A percentile compares a stretch with the other conserved stretches of the same genome.
These are phyloP conservation scores for Ceratocystis papillata DNA, from an alignment of 2,329 filamentous ascomycete genomes.

Conservation along the genomic window DNA sequence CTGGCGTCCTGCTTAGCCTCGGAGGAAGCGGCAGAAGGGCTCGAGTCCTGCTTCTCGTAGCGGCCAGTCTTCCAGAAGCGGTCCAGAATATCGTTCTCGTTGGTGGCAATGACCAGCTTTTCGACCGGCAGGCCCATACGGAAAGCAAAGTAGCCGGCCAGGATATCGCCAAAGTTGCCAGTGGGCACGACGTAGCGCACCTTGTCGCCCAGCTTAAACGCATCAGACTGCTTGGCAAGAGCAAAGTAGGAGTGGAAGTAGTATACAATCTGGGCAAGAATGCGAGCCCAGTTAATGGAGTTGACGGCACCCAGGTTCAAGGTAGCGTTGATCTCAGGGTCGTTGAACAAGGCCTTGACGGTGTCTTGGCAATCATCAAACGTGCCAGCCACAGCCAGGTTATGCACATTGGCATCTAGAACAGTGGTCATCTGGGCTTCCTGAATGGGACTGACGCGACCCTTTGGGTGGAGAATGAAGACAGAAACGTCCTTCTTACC, in stretches of 20 bases:
- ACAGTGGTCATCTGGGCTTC: constrained; percentile 97
- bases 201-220: constrained; percentile 54
- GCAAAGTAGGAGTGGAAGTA: constrained; percentile 94
- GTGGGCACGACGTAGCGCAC: constrained; percentile 84
- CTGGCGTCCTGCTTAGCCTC: constrained; percentile 52
- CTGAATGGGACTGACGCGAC: constrained; percentile 81
- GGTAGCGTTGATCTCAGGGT: constrained; percentile 68
- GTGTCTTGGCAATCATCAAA: constrained; percentile 98
- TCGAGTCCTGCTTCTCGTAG: constrained; percentile 68
- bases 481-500: constrained; percentile 96
- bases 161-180: constrained; percentile 92
- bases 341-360: constrained; percentile 83
- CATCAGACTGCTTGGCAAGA: constrained; percentile 50
- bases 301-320: constrained; percentile 88
- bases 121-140: constrained; percentile 80
- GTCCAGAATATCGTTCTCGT: constrained; percentile 94
- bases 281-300: constrained; percentile 92
- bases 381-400: constrained; percentile 75
- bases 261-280: constrained; percentile 92
- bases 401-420: constrained; percentile 82
- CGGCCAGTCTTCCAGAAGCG: constrained; percentile 84
- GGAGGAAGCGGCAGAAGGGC: constrained; percentile 40
- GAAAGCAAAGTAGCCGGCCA: constrained; percentile 85
- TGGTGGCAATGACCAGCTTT: constrained; percentile 85
- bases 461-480: constrained; percentile 88